Evolutionary conservation across 1,284 basidiomycete genomes (phyloP), one percentile per base, ranked within the genome.

Genomic region (Cryptococcus wingfieldii): DNA sequence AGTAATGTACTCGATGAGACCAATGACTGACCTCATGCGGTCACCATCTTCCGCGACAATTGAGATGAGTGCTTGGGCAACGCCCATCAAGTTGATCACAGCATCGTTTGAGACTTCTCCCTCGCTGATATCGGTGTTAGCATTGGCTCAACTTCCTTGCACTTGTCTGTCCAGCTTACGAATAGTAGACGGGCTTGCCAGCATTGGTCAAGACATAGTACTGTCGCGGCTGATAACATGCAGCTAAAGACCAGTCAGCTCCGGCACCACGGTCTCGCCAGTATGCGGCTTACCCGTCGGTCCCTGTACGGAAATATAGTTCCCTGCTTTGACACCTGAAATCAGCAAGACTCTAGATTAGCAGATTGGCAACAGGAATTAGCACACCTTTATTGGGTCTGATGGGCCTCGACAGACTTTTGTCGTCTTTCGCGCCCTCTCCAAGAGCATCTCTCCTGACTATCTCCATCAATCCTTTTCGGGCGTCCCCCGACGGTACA

Each of bases 151-250:
- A 10, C 6, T 34, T 3, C 10, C 31, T 34, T 34, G 31, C 31
- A 34, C 31, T 34, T 5, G 10, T 34, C 31, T 34, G 31, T 25
- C 19, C 46, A 38, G 70, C 78, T 54, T 68, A 88, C 90, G 87
- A 89, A 25, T 85, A 81, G 70, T 89, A 95, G 14, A 96, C 91
- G 13, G 92, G 92, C 74, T 97, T 97, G 37, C 93, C 93, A 23
- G 94, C 92, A 63, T 93, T 86, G 0, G 91, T 96, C n/a, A 96
- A 80, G 10, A 96, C 84, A 68, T 89, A 95, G 74, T 95, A 97
- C 67, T 89, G 83, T 51, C 91, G 81, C 3, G 69, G 65, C 3
- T 55, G 52, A 53, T 64, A 69, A 9, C 6, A 5, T 38, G 46
- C 16, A 25, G 14, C 47, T 57, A 34, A 39, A 9, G 10, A 47